Conservation (phyloP, 176 grass and related monocot species). For the Microstegium vimineum region DNA sequence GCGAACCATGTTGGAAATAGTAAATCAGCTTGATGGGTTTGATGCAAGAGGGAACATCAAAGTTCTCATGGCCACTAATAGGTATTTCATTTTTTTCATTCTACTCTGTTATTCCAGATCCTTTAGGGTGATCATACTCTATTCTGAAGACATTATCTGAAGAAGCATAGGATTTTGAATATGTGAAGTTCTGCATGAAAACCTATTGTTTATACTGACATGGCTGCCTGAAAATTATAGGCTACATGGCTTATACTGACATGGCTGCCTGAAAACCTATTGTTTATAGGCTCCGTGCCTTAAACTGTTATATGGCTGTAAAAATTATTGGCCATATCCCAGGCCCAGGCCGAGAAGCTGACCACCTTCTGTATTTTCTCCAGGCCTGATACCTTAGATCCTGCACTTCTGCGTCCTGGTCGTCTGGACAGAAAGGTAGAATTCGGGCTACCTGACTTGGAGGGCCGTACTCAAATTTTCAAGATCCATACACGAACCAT, state of each 20-base stretch:
- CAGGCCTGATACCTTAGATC: slow-evolving; percentile 90
- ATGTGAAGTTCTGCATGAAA: background rate
- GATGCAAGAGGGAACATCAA: slow-evolving; percentile 96
- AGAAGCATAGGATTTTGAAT: background rate
- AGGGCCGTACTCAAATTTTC: slow-evolving; percentile 90
- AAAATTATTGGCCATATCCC: background rate
- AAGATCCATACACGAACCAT: slow-evolving; percentile 93
- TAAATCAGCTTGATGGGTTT: slow-evolving; percentile 96
- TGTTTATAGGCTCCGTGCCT: background rate
- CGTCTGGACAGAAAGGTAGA: slow-evolving; percentile 90
- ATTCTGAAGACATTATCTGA: slow-evolving; percentile 6
- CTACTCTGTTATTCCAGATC: background rate
- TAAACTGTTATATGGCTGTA: background rate
- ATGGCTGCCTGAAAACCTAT: too few relatives aligned
- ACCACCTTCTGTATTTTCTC: background rate
- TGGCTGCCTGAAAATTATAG: background rate
- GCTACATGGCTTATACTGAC: background rate
- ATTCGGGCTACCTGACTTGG: slow-evolving; percentile 85
- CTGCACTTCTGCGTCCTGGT: slow-evolving; percentile 76
- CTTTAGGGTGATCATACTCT: background rate
- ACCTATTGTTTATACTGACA: background rate
- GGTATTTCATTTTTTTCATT: slow-evolving; percentile 37
- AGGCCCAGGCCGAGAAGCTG: background rate
- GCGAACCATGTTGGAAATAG: slow-evolving; percentile 95
- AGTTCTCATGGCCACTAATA: slow-evolving; percentile 98